Evolutionary conservation across 108 stramenopile species (phyloP).

Genomic region (Pelagomonas calceolata): DNA sequence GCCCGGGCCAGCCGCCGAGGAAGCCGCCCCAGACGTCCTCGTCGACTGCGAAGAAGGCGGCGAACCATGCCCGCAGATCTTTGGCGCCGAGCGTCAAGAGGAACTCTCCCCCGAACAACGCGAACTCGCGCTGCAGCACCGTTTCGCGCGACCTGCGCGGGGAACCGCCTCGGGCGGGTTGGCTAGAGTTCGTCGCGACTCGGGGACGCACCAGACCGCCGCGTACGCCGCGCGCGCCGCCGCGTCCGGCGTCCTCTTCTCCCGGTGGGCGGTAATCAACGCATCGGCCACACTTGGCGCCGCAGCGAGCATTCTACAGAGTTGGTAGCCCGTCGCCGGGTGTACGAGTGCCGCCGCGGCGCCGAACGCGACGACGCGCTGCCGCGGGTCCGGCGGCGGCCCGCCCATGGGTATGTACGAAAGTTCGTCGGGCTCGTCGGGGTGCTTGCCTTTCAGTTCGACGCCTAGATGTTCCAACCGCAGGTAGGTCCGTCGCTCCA

Average conservation of each 20-base stretch:
- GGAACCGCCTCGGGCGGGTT: neutral
- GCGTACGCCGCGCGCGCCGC: constrained; percentile 73
- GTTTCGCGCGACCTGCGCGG: constrained; percentile 41
- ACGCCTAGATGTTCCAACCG: constrained; percentile 74
- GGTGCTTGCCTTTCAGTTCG: constrained; percentile 37
- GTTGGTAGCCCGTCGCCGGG: constrained; percentile 82
- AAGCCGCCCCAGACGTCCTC: constrained; percentile 78
- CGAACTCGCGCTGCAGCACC: constrained; percentile 79
- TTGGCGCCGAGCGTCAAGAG: constrained; percentile 81
- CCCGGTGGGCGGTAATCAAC: constrained; percentile 12
- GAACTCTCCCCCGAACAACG: constrained; percentile 87
- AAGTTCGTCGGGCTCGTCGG: constrained; percentile 77
- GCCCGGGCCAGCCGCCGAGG: constrained; percentile 82
- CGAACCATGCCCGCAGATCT: constrained; percentile 84
- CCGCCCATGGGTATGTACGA: constrained; percentile 94
- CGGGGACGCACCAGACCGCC: constrained; percentile 56
- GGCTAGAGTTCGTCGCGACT: neutral
- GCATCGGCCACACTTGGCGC: constrained; percentile 57
- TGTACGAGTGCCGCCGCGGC: constrained; percentile 84
- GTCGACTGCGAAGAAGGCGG: constrained; percentile 79
- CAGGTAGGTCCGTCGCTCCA: constrained; percentile 68
- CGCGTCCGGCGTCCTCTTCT: constrained; percentile 43
- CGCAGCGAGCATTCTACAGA: constrained; percentile 61
- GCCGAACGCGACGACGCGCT: constrained; percentile 78
- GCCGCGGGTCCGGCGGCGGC: constrained; percentile 64